Conservation (phyloP, 2,329 filamentous ascomycete species). For the Phaeophleospora eucalypticola region DNA sequence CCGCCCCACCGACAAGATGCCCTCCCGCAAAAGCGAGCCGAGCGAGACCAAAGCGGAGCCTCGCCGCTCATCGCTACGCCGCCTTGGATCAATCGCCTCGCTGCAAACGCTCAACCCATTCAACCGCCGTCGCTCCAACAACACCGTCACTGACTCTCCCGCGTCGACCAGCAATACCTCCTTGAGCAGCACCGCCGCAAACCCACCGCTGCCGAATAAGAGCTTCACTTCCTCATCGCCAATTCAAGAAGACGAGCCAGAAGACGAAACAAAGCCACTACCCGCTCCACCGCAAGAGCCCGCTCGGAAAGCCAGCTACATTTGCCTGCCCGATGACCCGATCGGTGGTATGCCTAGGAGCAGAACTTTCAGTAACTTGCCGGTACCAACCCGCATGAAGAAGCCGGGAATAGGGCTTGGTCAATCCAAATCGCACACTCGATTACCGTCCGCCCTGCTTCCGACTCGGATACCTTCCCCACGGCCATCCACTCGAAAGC, state of each 20-base stretch:
- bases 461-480: slow-evolving; percentile 25
- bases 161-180: slow-evolving; percentile 26
- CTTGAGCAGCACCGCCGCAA: slow-evolving; percentile 20
- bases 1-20: slow-evolving; percentile 14
- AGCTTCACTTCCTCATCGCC: neutral
- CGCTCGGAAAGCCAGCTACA: slow-evolving; percentile 30
- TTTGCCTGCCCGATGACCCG: slow-evolving; percentile 32
- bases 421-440: slow-evolving; percentile 26
- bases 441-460: slow-evolving; percentile 24
- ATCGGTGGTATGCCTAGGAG: slow-evolving; percentile 33
- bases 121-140: slow-evolving; percentile 30
- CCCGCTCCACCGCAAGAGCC: too few relatives aligned
- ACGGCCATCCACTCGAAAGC: slow-evolving; percentile 22
- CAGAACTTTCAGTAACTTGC: slow-evolving; percentile 35
- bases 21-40: slow-evolving; percentile 21
- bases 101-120: slow-evolving; percentile 34
- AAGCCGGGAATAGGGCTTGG: slow-evolving; percentile 19
- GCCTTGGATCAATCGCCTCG: slow-evolving; percentile 33
- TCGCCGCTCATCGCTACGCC: slow-evolving; percentile 25
- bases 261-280: too few relatives aligned
- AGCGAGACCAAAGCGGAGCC: slow-evolving; percentile 19
- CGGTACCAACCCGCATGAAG: slow-evolving; percentile 25
- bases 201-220: slow-evolving; percentile 13
- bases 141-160: slow-evolving; percentile 16
- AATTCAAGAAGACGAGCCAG: slow-evolving; percentile 7